Evolutionary conservation across 371 early-diverging fungal genomes (phyloP), one percentile per base, ranked within the genome.

Genomic region (Lichtheimia corymbifera): DNA sequence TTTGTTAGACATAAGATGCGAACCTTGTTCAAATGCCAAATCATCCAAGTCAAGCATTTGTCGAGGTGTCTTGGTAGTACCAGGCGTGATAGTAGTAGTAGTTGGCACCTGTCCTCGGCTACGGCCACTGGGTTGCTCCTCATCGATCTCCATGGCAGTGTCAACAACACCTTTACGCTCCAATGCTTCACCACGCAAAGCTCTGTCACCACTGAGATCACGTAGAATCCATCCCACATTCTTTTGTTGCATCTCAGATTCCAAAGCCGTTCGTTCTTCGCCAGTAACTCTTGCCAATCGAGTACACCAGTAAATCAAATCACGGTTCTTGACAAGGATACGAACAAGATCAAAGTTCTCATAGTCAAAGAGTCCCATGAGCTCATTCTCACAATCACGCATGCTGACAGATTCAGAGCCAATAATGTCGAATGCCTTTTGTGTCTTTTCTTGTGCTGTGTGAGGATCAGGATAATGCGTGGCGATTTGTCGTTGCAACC

Each of bases 1-100:
- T 61, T 95, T 95, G 84, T 99, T 99, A 25, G 98, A 92, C 97
- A 97, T 97, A 51, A 97, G 76, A 63, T 96, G 97, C 12, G 91
- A 85, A 50, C 99, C 97, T 75, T 97, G 94, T 51, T 87, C 77
- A 72, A 97, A 99, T 17, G 87, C 82, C 59, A 97, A 73, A 4
- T 86, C 74, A 0, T 95, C 93, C 35, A 99, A 71, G 71, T 97
- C 96, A 24, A 97, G 55, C 35, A 80, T 61, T 53, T 84, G 77
- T 35, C 83, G 79, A 25, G 93, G 93, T 4, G 79, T 77, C 22
- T 71, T 75, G 2, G 78, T 74, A 5, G 79, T 78, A 22, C 77
- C 82, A 41, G 83, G 82, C 0, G 77, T 76, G 12, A 74, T 66
- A 2, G 74, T 73, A 15, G 76, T 70, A 4, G 79, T 78, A 15